Percentiles rank a stretch among this genome's conserved stretches.
These are phyloP conservation scores for Scedosporium apiospermum DNA, from an alignment of 2,329 filamentous ascomycete genomes.

Conservation along the genomic window DNA sequence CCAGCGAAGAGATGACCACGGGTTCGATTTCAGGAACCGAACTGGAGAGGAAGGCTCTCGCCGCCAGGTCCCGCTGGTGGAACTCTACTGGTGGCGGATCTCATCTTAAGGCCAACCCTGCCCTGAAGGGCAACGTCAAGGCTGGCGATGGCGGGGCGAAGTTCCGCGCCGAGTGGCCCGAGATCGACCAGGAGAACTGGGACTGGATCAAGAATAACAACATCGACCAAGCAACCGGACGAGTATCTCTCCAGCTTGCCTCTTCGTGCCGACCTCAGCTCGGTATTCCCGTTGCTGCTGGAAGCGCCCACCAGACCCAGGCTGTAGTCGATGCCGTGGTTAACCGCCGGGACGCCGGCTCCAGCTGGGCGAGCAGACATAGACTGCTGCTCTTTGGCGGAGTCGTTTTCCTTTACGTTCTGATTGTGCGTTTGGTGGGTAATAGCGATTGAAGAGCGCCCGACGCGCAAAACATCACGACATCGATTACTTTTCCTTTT, in stretches of 20 bases:
- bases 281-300: constrained; percentile 47
- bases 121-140: constrained; percentile 70
- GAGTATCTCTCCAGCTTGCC: constrained; percentile 37
- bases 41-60: constrained; percentile 68
- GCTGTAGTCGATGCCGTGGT: constrained; percentile 67
- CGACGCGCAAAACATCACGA: background rate
- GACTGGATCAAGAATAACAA: constrained; percentile 79
- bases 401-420: constrained; percentile 70
- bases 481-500: background rate
- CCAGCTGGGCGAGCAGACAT: constrained; percentile 73
- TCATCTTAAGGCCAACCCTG: constrained; percentile 41
- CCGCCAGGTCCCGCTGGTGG: constrained; percentile 82
- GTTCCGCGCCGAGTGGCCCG: constrained; percentile 83
- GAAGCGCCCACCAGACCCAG: constrained; percentile 55
- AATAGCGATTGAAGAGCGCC: constrained; percentile 16
- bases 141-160: constrained; percentile 87
- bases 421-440: constrained; percentile 67
- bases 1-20: constrained; percentile 96
- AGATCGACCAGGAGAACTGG: constrained; percentile 82
- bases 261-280: constrained; percentile 41
- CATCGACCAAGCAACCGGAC: constrained; percentile 69
- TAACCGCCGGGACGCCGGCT: constrained; percentile 69
- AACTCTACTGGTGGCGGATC: constrained; percentile 88
- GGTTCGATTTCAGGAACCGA: constrained; percentile 73
- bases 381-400: constrained; percentile 65